Evolutionary conservation across 352 stramenopile species (phyloP).

Genomic region (Lagenidium giganteum): DNA sequence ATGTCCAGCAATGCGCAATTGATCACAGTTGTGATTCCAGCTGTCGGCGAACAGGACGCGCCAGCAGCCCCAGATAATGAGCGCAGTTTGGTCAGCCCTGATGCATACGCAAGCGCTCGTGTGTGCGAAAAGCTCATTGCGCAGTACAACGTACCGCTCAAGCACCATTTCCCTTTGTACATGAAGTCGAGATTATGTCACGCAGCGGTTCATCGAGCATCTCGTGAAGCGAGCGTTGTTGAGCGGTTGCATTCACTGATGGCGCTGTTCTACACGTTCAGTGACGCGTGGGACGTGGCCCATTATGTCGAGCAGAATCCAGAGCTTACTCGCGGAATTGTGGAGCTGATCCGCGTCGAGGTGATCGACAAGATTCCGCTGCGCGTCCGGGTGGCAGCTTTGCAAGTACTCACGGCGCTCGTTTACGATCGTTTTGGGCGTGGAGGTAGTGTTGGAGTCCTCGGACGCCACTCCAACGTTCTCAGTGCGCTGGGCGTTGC

Average conservation of each 20-base stretch:
- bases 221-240: conserved; percentile 58
- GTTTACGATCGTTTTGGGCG: conserved; percentile 72
- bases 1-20: too few species aligned
- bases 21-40: conserved; percentile 37
- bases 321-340: conserved; percentile 62
- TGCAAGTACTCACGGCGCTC: conserved; percentile 74
- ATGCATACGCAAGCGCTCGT: conserved; percentile 28
- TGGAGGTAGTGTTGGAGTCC: conserved; percentile 52
- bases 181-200: conserved; percentile 45
- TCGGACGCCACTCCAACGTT: conserved; percentile 79
- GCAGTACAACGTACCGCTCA: conserved; percentile 40
- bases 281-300: conserved; percentile 67
- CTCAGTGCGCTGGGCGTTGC: conserved; percentile 68
- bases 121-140: conserved; percentile 54
- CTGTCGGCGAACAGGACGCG: too few species aligned
- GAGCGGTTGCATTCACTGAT: conserved; percentile 64
- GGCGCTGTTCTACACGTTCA: conserved; percentile 73
- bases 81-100: neutral
- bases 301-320: conserved; percentile 77
- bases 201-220: conserved; percentile 24
- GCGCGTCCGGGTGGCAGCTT: conserved; percentile 45
- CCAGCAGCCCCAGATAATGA: too few species aligned
- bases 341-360: conserved; percentile 76
- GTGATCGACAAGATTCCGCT: conserved; percentile 49
- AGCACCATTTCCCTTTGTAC: conserved; percentile 73